Evolutionary conservation across 108 stramenopile genomes (phyloP).

Genomic region (Cyclostephanos tholiformis): DNA sequence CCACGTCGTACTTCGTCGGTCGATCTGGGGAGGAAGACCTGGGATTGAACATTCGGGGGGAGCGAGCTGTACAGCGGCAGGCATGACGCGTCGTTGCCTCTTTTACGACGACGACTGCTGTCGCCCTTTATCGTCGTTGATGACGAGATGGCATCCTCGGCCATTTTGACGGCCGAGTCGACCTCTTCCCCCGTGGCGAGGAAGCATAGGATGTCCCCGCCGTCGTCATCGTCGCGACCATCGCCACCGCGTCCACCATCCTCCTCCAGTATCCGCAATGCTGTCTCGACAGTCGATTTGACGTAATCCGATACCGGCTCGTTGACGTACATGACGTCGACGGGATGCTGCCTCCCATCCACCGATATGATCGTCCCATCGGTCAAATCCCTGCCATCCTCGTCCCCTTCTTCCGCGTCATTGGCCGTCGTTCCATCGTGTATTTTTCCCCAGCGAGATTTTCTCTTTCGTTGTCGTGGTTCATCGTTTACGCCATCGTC

Average conservation of each 20-base stretch:
- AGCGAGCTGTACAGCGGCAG: constrained; percentile 91
- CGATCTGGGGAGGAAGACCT: constrained; percentile 68
- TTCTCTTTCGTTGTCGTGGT: constrained; percentile 22
- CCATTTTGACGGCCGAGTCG: constrained; percentile 76
- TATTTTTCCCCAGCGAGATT: constrained; percentile 48
- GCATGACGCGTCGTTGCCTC: constrained; percentile 43
- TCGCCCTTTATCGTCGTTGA: constrained; percentile 1
- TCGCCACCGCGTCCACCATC: no score
- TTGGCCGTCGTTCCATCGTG: constrained; percentile 19
- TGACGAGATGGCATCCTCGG: constrained; percentile 61
- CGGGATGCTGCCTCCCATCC: constrained; percentile 82
- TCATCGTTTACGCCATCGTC: constrained; percentile 24
- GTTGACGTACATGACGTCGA: constrained; percentile 84
- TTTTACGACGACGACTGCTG: constrained; percentile 1
- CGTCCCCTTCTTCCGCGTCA: background rate
- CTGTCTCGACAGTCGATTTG: constrained; percentile 77
- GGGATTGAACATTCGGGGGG: constrained; percentile 73
- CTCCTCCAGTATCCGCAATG: constrained; percentile 64
- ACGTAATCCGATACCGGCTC: constrained; percentile 85
- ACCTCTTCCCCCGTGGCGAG: constrained; percentile 94
- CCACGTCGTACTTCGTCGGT: constrained; percentile 30
- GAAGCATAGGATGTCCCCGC: constrained; percentile 93
- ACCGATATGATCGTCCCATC: constrained; percentile 83
- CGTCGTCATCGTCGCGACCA: constrained; percentile 25
- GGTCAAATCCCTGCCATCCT: background rate